phyloP scores from a whole-genome alignment of 1,139 yeast species.

The Geotrichum aggregatum region DNA sequence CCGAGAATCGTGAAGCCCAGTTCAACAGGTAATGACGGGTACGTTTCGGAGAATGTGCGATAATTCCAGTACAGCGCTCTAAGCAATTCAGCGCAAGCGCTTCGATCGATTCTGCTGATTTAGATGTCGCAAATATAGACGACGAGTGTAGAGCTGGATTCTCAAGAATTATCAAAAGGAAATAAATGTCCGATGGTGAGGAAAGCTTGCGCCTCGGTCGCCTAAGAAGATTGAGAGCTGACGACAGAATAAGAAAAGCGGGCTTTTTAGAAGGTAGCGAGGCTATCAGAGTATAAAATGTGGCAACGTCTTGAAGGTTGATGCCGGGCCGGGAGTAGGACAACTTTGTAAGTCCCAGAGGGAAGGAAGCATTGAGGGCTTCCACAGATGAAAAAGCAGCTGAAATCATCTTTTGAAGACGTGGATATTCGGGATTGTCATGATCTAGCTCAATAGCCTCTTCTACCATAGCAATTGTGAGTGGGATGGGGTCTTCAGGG shows the following conservation, averaged over 20 bases:
- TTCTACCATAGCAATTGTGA: conserved; percentile 17
- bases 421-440: background rate
- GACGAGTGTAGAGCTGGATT: conserved; percentile 33
- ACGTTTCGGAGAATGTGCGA: conserved; percentile 50
- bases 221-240: conserved; percentile 29
- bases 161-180: conserved; percentile 35
- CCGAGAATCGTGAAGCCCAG: conserved; percentile 51
- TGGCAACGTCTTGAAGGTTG: conserved; percentile 27
- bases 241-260: conserved; percentile 24
- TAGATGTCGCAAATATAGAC: conserved; percentile 25
- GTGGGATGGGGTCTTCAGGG: conserved; percentile 8
- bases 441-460: conserved; percentile 5
- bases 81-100: conserved; percentile 56
- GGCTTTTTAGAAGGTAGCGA: conserved; percentile 26
- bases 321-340: conserved; percentile 34
- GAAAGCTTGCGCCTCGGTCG: conserved; percentile 30
- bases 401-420: conserved; percentile 24
- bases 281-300: conserved; percentile 27
- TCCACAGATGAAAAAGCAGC: conserved; percentile 29
- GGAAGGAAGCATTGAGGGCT: conserved; percentile 31
- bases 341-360: conserved; percentile 26
- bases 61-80: conserved; percentile 61
- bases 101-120: conserved; percentile 11
- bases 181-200: conserved; percentile 30
- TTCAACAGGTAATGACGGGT: conserved; percentile 49